Base-by-base conservation (phyloP, 306 rosid genomes). In the Medicago lupulina region DNA sequence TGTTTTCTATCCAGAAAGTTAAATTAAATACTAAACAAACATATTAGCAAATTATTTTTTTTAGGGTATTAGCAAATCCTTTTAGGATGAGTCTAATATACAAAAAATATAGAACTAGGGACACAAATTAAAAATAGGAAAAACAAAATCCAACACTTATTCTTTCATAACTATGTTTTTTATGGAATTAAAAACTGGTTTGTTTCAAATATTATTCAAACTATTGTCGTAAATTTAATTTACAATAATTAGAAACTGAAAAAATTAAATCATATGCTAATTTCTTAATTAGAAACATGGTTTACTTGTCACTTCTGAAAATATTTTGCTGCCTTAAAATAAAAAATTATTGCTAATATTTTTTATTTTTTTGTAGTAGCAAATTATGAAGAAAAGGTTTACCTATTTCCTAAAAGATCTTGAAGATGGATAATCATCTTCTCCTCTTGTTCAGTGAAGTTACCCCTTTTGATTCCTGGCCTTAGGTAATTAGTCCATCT, bases 401-500 rank as follows among this genome's bases (percentile, higher is more conserved):
- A 94, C 98, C 96, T 87, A 58, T 94, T 94, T 71, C 98, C 98
- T 80, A 92, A 53, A 75, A 94, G 98, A 68, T 94, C 97, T 88
- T 94, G 98, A 63, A 94, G 97, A 67, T 91, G 97, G 82, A 94
- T 86, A 23, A 94, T 94, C 95, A 87, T 94, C 93, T 90, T 94
- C 88, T 94, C 98, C 76, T 94, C 98, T 46, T 91, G 90, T 25
- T 92, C 93, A 2, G 98, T 92, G 74, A 94, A 94, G 81, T 88
- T 90, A 12, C 98, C 97, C 6, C 98, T 85, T 67, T 83, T 92
- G 67, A 94, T 94, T 71, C 98, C 98, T 13, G 98, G 96, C 70
- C 96, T 84, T 1, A 94, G 87, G 77, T 94, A 94, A 79, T 94
- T 94, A 1, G 98, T 90, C 98, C 98, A 94, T 83, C 98, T 73